Base-by-base conservation (phyloP, 345 rosid genomes). In the Sisymbrium altissimum region DNA sequence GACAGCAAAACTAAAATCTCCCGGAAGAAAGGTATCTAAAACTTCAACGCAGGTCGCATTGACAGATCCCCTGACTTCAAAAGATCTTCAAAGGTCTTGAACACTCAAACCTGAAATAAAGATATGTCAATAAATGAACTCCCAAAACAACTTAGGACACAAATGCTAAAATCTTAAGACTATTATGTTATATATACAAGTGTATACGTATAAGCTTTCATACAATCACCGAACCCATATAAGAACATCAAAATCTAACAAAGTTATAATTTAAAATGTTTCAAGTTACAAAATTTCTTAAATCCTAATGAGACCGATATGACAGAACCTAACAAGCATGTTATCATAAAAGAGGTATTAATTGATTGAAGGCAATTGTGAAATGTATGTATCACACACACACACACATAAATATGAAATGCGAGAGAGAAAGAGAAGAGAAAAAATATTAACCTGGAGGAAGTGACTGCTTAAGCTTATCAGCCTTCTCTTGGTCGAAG, bases 101-200 rank as follows among this genome's bases (percentile, higher is more conserved):
- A 89, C 97, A 9, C 74, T 88, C 86, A 90, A 83, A 90, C 96
- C 97, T 93, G 90, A 70, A 50, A 78, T 2, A 4, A 29, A 29
- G 10, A 30, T 3, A 55, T 23, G 25, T 17, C 39, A 13, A 50
- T 21, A 50, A 21, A 7, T 7, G 19, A 21, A 49, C 29, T 3
- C 53, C 13, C 25, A 46, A n/a, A 46, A 15, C 17, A 45, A 7
- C 49, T 15, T 1, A 45, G 21, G 21, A 18, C 52, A 46, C 52
- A 46, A 19, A 45, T 17, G 12, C 25, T 9, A 8, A 18, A 23
- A 18, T 23, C 52, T n/a, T 44, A 44, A 44, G 6, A 21, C 35
- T 14, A 40, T 5, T 1, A 57, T 21, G 48, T 3, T 60, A 10
- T 4, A 40, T 4, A 9, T 3, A 43, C 0, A 35, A 15, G 35